Conservation (phyloP, 2,329 filamentous ascomycete genomes). For the Didymellaceae sp. region DNA sequence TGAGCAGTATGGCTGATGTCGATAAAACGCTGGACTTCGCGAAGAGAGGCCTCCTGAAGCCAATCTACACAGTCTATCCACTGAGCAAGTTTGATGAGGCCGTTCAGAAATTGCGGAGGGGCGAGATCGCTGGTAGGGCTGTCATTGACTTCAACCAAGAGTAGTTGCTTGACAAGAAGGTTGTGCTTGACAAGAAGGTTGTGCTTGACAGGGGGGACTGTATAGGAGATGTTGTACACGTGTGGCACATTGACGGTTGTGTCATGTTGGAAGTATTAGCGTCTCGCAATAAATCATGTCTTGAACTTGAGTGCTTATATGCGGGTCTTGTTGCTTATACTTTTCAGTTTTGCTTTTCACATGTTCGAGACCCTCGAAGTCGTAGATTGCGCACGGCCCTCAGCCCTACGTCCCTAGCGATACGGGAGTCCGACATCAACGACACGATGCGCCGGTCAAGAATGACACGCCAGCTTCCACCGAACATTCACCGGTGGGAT, state of each 20-base stretch:
- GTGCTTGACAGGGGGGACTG: neutral
- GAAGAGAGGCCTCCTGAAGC: constrained; percentile 56
- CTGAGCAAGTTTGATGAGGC: constrained; percentile 58
- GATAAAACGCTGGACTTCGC: constrained; percentile 58
- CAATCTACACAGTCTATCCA: constrained; percentile 57
- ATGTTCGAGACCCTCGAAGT: constrained; percentile 12
- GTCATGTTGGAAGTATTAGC: too few relatives aligned
- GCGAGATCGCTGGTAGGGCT: constrained; percentile 60
- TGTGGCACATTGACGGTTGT: too few relatives aligned
- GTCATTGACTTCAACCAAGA: constrained; percentile 61
- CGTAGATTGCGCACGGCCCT: constrained; percentile 19
- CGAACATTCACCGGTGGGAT: constrained; percentile 46
- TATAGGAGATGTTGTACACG: constrained; percentile 5
- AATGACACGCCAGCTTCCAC: constrained; percentile 15
- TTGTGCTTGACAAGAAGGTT: too few relatives aligned
- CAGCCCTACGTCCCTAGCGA: constrained; percentile 28
- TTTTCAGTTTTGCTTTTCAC: constrained; percentile 1
- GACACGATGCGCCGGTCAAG: constrained; percentile 36
- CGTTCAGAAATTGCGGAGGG: constrained; percentile 57
- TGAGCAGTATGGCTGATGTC: constrained; percentile 57
- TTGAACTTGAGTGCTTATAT: too few relatives aligned
- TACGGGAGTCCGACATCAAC: constrained; percentile 14
- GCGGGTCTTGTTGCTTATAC: too few relatives aligned
- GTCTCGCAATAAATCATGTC: too few relatives aligned
- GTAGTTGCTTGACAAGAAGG: too few relatives aligned